Conservation (phyloP, 2,329 filamentous ascomycete genomes). For the Tolypocladium nubicola region DNA sequence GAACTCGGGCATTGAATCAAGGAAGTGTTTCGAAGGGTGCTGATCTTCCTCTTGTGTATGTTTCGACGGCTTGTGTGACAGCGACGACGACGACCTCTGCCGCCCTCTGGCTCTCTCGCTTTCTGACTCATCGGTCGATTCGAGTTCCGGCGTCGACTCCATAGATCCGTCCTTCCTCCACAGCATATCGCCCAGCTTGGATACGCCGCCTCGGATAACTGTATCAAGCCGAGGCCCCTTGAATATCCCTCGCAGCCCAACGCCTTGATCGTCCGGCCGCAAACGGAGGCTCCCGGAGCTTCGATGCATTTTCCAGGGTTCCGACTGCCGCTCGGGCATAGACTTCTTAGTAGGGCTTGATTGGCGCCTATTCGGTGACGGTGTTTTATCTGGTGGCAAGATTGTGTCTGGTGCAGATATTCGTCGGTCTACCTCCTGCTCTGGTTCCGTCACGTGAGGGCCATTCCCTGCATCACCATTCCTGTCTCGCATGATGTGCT, state of each 20-base stretch:
- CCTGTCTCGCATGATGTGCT: slow-evolving; percentile 44
- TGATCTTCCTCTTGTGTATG: slow-evolving; percentile 18
- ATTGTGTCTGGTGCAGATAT: slow-evolving; percentile 16
- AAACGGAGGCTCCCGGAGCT: slow-evolving; percentile 38
- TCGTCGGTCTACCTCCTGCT: slow-evolving; percentile 19
- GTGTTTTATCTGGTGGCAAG: slow-evolving; percentile 12
- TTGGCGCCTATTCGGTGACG: slow-evolving; percentile 5
- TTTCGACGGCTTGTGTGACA: slow-evolving; percentile 23
- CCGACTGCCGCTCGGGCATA: slow-evolving; percentile 13
- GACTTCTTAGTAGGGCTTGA: slow-evolving; percentile 20
- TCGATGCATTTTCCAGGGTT: slow-evolving; percentile 24
- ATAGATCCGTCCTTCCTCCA: slow-evolving; percentile 39
- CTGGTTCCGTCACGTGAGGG: slow-evolving; percentile 19
- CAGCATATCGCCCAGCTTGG: slow-evolving; percentile 44
- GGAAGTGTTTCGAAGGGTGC: slow-evolving; percentile 30
- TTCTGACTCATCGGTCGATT: slow-evolving; percentile 40
- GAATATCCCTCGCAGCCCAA: slow-evolving; percentile 54
- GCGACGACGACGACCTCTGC: slow-evolving; percentile 20
- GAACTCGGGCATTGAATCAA: slow-evolving; percentile 43
- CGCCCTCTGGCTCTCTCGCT: slow-evolving; percentile 29
- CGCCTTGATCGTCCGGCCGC: slow-evolving; percentile 19
- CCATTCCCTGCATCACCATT: slow-evolving; percentile 31
- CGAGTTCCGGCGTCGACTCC: slow-evolving; percentile 23
- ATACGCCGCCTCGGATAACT: slow-evolving; percentile 51
- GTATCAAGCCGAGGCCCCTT: slow-evolving; percentile 67